Percentiles rank a stretch among this genome's conserved stretches.
Evolutionary conservation across 805 yeast genomes (phyloP).

Genomic region (Crinitomyces ghanaensis): DNA sequence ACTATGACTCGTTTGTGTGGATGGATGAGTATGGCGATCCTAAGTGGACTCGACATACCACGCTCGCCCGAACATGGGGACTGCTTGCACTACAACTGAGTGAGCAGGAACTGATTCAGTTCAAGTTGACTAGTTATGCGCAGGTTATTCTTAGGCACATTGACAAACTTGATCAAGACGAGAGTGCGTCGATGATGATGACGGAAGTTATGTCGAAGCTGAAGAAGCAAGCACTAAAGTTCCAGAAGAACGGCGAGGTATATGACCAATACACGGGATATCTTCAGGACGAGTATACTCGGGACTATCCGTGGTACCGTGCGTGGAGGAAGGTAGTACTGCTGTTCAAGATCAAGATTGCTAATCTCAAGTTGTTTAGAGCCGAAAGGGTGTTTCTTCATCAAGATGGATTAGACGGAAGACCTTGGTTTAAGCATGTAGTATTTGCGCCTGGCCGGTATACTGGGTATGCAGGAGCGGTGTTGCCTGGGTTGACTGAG

Average conservation of each 20-base stretch:
- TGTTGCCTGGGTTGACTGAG: slow-evolving; percentile 44
- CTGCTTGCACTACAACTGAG: slow-evolving; percentile 36
- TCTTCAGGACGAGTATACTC: slow-evolving; percentile 39
- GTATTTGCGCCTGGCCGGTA: slow-evolving; percentile 49
- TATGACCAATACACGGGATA: slow-evolving; percentile 40
- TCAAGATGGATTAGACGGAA: slow-evolving; percentile 36
- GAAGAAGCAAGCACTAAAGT: slow-evolving; percentile 13
- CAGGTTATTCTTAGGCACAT: slow-evolving; percentile 29
- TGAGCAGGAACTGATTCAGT: slow-evolving; percentile 37
- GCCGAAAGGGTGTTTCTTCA: slow-evolving; percentile 38
- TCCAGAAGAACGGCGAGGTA: slow-evolving; percentile 23
- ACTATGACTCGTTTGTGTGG: slow-evolving; percentile 65
- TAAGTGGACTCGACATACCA: slow-evolving; percentile 46
- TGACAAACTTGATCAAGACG: slow-evolving; percentile 21
- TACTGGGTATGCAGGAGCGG: slow-evolving; percentile 51
- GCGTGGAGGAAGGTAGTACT: slow-evolving; percentile 16
- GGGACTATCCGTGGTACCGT: slow-evolving; percentile 74
- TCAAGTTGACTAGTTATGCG: slow-evolving; percentile 34
- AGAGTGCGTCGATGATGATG: slow-evolving; percentile 10
- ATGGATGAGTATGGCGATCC: slow-evolving; percentile 54
- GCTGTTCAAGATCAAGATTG: slow-evolving; percentile 16
- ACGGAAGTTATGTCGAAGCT: slow-evolving; percentile 8
- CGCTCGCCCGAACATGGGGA: slow-evolving; percentile 44
- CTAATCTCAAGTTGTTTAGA: slow-evolving; percentile 31
- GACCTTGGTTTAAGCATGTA: slow-evolving; percentile 49